Evolutionary conservation across 1,284 basidiomycete species (phyloP).

Genomic region (Cutaneotrichosporon sp.): DNA sequence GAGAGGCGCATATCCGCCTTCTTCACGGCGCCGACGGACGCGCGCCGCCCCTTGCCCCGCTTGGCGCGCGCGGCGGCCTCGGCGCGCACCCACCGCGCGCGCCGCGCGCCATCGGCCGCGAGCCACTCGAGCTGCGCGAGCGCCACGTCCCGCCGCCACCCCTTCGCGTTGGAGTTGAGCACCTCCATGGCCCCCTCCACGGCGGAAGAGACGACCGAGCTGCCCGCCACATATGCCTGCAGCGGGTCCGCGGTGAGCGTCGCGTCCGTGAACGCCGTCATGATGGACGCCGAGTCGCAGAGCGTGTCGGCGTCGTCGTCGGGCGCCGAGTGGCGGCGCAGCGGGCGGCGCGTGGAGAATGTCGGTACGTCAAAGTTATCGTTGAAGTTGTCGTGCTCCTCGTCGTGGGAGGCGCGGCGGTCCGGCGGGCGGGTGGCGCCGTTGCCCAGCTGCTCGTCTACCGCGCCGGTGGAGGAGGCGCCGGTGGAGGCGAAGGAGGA

Average conservation of each 20-base stretch:
- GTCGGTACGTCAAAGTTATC: neutral
- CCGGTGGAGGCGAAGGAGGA: neutral
- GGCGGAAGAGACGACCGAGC: neutral
- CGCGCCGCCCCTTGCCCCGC: conserved; percentile 6
- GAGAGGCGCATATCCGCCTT: conserved; percentile 1
- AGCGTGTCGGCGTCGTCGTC: conserved; percentile 6
- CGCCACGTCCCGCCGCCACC: conserved; percentile 11
- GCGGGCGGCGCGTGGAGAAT: neutral
- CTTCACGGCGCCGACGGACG: neutral
- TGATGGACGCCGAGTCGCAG: conserved; percentile 5
- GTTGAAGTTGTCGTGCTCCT: conserved; percentile 5
- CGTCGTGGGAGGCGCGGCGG: neutral
- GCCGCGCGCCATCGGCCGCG: conserved; percentile 8
- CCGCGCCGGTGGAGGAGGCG: neutral
- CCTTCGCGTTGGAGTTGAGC: conserved; percentile 12
- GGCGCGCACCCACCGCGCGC: conserved; percentile 16
- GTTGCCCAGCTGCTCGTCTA: neutral
- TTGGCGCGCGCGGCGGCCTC: conserved; percentile 2
- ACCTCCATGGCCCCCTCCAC: conserved; percentile 4
- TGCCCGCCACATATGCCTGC: neutral
- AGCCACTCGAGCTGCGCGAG: conserved; percentile 18
- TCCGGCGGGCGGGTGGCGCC: neutral
- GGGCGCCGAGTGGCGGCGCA: neutral
- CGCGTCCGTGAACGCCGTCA: conserved; percentile 1
- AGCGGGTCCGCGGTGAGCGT: neutral